Conservation (phyloP, 1,284 basidiomycete genomes). For the Fomitopsis palustris region DNA sequence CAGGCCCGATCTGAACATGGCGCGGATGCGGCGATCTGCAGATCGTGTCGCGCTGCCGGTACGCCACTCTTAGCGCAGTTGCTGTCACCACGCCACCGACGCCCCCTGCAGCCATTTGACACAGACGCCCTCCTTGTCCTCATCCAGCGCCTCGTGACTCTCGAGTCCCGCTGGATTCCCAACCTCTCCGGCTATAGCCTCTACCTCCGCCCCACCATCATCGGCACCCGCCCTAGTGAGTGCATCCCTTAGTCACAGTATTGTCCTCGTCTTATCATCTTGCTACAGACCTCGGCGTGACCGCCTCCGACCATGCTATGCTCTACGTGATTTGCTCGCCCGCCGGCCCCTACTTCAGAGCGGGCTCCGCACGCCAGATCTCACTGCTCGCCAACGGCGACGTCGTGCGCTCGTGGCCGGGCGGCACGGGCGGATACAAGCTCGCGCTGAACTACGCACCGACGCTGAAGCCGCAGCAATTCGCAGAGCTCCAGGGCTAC, state of each 20-base stretch:
- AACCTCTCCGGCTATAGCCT: slow-evolving; percentile 65
- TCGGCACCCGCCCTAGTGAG: slow-evolving; percentile 77
- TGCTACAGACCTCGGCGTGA: slow-evolving; percentile 51
- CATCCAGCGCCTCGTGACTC: slow-evolving; percentile 64
- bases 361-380: slow-evolving; percentile 55
- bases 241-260: slow-evolving; percentile 13
- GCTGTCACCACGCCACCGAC: neutral
- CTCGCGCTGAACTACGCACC: slow-evolving; percentile 71
- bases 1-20: slow-evolving; percentile 81
- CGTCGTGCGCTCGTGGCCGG: slow-evolving; percentile 80
- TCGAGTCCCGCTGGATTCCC: slow-evolving; percentile 80
- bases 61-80: slow-evolving; percentile 13
- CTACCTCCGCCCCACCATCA: slow-evolving; percentile 83
- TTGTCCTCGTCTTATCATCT: neutral
- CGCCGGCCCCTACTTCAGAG: slow-evolving; percentile 70
- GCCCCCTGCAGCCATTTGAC: slow-evolving; percentile 41
- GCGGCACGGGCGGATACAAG: slow-evolving; percentile 69
- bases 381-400: slow-evolving; percentile 68
- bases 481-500: slow-evolving; percentile 68
- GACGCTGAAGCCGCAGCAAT: slow-evolving; percentile 62
- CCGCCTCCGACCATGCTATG: slow-evolving; percentile 63
- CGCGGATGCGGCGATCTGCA: slow-evolving; percentile 60
- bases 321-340: slow-evolving; percentile 72
- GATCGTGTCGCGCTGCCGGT: slow-evolving; percentile 67
- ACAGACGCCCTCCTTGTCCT: slow-evolving; percentile 58